Base-by-base conservation (phyloP, 2,329 filamentous ascomycete genomes). In the Phyllosticta citrichinensis region DNA sequence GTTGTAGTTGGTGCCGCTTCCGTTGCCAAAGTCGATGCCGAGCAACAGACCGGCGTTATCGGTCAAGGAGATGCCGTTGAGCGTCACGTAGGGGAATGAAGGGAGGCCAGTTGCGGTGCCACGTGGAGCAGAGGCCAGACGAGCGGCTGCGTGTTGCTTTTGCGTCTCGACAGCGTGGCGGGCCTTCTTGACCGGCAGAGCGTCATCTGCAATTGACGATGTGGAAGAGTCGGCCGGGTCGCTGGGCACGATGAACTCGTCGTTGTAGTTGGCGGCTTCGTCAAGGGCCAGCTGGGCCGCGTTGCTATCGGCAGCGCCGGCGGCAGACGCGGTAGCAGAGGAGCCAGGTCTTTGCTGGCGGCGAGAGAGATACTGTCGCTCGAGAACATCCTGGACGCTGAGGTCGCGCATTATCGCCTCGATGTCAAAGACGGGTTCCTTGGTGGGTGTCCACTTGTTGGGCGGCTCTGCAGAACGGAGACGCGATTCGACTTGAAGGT, bases 401-500 rank as follows among this genome's bases (percentile, higher is more conserved):
- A 62, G 60, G 52, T 55, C 55, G 24, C 22, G 30, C 5, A 62
- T 56, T 33, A 62, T 62, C 11, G 33, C 30, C 14, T 58, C 56
- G n/a, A 62, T 55, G 51, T 62, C 60, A 35, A 62, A 55, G 22
- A 19, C 17, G 1, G 60, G 60, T 6, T 62, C 60, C 10, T 19
- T 47, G 5, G 60, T 62, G 8, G 55, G 35, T 57, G 70, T 69
- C 62, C 71, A 75, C 22, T 68, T 66, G 24, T 68, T 65, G 17
- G 65, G 64, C 8, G 65, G 63, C 9, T 69, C 68, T 55, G 68
- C 68, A 2, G 69, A 52, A 55, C 69, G 67, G 25, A 75, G 71
- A 12, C 68, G 66, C 54, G 79, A 76, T 71, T 93, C 89, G 5
- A 93, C 79, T 57, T 83, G 79, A 11, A 93, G 76, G 65, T 88